Percentiles rank a stretch among this genome's conserved stretches.
These are phyloP conservation scores for Lepraria neglecta DNA, from an alignment of 495 filamentous ascomycete genomes.

Conservation along the genomic window DNA sequence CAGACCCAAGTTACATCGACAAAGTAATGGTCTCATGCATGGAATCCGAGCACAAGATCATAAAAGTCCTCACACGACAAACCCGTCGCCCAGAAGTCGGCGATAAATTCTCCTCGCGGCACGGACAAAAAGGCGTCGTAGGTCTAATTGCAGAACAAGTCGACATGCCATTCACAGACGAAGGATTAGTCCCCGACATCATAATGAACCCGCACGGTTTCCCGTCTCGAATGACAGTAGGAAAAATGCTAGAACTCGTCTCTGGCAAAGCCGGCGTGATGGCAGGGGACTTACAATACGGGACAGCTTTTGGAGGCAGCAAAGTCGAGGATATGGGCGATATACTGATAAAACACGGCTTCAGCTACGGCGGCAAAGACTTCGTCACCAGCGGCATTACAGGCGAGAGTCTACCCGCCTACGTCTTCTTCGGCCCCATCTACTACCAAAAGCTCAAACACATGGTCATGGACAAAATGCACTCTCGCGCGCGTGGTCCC, in stretches of 20 bases:
- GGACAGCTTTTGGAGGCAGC: constrained; percentile 90
- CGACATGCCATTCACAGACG: constrained; percentile 93
- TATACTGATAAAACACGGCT: constrained; percentile 77
- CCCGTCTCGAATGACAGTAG: constrained; percentile 98
- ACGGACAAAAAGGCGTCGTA: constrained; percentile 97
- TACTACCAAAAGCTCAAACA: constrained; percentile 99
- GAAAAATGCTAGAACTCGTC: constrained; percentile 92
- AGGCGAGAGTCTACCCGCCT: constrained; percentile 84
- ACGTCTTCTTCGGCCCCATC: constrained; percentile 97
- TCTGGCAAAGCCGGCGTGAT: constrained; percentile 90
- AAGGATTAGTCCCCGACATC: constrained; percentile 86
- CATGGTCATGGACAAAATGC: constrained; percentile 99
- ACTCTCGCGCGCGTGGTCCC: constrained; percentile 84
- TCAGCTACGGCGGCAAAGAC: constrained; percentile 93
- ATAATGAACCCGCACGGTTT: constrained; percentile 99
- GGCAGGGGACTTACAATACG: constrained; percentile 74
- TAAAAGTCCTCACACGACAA: constrained; percentile 90
- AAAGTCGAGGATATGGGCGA: constrained; percentile 86
- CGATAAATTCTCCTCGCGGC: constrained; percentile 96
- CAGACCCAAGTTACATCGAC: constrained; percentile 83
- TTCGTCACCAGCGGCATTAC: constrained; percentile 94
- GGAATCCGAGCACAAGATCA: constrained; percentile 69
- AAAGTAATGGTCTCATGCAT: constrained; percentile 85
- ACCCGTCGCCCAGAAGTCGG: constrained; percentile 90
- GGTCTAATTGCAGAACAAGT: constrained; percentile 93